phyloP scores from a whole-genome alignment of 805 yeast species.

The Wickerhamiella musiphila region DNA sequence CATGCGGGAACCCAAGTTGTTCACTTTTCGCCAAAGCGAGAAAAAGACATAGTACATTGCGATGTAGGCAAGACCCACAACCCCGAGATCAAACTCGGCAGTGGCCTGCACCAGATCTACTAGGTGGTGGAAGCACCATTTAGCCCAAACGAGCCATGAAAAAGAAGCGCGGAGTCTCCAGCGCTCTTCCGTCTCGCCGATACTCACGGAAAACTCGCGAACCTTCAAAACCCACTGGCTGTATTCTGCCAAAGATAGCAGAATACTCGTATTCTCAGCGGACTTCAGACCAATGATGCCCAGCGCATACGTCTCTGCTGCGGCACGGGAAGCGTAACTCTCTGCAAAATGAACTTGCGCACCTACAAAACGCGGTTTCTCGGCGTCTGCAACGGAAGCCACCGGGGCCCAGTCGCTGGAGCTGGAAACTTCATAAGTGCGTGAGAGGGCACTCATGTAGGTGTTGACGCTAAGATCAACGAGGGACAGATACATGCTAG shows the following conservation, averaged over 20 bases:
- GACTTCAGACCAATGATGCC: constrained; percentile 2
- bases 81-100: constrained; percentile 67
- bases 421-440: constrained; percentile 10
- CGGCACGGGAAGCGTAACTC: constrained; percentile 1
- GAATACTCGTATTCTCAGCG: constrained; percentile 22
- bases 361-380: constrained; percentile 12
- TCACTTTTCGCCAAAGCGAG: constrained; percentile 62
- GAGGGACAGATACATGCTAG: constrained; percentile 58
- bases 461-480: constrained; percentile 24
- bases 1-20: constrained; percentile 59
- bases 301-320: constrained; percentile 4
- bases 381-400: constrained; percentile 1
- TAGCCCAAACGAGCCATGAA: constrained; percentile 23
- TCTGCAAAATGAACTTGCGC: constrained; percentile 10
- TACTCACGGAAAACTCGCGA: constrained; percentile 16
- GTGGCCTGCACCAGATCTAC: constrained; percentile 35
- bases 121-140: constrained; percentile 20
- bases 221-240: constrained; percentile 17
- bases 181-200: constrained; percentile 21
- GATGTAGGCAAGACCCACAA: constrained; percentile 62
- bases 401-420: constrained; percentile 8
- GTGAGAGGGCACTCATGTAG: constrained; percentile 11
- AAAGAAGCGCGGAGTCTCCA: constrained; percentile 26
- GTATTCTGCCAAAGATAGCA: constrained; percentile 15
- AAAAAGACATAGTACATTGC: constrained; percentile 78